Evolutionary conservation across 179 eudicot species (phyloP), one percentile per base, ranked within the genome.

Genomic region (Heliamphora pulchella): DNA sequence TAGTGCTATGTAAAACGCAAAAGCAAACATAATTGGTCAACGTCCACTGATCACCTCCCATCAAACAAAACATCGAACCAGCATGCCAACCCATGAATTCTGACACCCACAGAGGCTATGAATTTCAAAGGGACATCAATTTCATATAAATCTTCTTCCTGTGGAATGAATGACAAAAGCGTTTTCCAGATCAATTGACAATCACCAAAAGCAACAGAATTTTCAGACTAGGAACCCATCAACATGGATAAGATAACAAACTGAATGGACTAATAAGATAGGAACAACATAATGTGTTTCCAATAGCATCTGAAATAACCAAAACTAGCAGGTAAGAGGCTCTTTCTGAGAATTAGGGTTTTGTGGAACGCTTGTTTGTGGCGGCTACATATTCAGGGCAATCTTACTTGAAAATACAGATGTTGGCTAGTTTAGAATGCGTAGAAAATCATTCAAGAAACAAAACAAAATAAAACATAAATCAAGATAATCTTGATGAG

Each of bases 31-130:
- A 13, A 41, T 18, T 74, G 51, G 47, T 74, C 11, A 67, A 46
- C n/a, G 13, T 76, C 20, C 72, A 72, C 54, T 1, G 31, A 82
- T 62, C 86, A 96, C 99, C 99, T 96, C 81, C 99, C 99, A 79
- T 92, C 86, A 81, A 96, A 96, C 84, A 96, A 77, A 74, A 96
- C 99, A 77, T 96, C 99, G 84, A 96, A 96, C 99, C 99, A 96
- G 84, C 99, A 96, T 5, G 99, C 98, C 78, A 96, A 71, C 54
- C 99, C 99, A 82, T 96, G 99, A 78, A 96, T 85, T 85, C 98
- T 90, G 79, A 94, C 87, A 75, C 99, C 97, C 84, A 91, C 92
- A 18, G 96, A 79, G 2, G 97, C 87, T 64, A 86, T 87, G 83
- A 91, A 96, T 79, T 88, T 92, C 82, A 96, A 80, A 4, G 99